These are phyloP conservation scores for Lophium mytilinum DNA, from an alignment of 495 filamentous ascomycete genomes.

Conservation along the genomic window DNA sequence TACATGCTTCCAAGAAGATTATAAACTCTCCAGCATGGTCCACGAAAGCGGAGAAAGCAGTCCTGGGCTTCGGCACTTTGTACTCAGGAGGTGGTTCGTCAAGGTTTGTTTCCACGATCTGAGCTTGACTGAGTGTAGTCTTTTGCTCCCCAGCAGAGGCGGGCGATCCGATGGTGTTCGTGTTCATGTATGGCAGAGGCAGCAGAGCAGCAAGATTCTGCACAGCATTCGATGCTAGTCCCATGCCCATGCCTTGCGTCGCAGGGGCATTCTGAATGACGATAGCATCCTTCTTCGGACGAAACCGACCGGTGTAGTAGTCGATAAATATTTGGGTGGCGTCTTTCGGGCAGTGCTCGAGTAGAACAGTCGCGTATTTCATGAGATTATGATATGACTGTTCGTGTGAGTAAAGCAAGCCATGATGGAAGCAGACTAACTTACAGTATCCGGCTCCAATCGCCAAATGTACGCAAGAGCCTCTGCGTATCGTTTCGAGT, in stretches of 20 bases:
- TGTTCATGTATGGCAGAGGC: constrained; percentile 79
- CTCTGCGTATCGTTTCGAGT: constrained; percentile 79
- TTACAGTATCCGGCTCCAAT: constrained; percentile 70
- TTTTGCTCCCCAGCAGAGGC: constrained; percentile 23
- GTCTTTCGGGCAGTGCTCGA: constrained; percentile 71
- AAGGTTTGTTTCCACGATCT: constrained; percentile 34
- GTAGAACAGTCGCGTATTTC: constrained; percentile 86
- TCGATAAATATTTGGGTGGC: constrained; percentile 82
- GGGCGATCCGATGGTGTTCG: constrained; percentile 35
- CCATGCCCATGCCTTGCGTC: constrained; percentile 40
- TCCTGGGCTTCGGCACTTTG: constrained; percentile 69
- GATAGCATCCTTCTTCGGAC: constrained; percentile 56
- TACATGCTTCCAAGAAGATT: constrained; percentile 77
- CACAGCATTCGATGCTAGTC: constrained; percentile 56
- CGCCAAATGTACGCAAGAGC: constrained; percentile 87
- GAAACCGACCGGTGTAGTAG: constrained; percentile 84
- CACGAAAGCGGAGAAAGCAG: constrained; percentile 93
- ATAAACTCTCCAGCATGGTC: constrained; percentile 89
- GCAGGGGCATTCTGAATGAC: constrained; percentile 45
- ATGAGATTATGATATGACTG: constrained; percentile 84
- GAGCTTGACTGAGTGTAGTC: constrained; percentile 30
- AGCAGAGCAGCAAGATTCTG: constrained; percentile 75
- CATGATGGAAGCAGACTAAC: constrained; percentile 18
- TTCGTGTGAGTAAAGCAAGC: constrained; percentile 19
- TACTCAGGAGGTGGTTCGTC: constrained; percentile 41